phyloP scores from a whole-genome alignment of 108 stramenopile genomes.

The Pseudonitzschia delicatissima region DNA sequence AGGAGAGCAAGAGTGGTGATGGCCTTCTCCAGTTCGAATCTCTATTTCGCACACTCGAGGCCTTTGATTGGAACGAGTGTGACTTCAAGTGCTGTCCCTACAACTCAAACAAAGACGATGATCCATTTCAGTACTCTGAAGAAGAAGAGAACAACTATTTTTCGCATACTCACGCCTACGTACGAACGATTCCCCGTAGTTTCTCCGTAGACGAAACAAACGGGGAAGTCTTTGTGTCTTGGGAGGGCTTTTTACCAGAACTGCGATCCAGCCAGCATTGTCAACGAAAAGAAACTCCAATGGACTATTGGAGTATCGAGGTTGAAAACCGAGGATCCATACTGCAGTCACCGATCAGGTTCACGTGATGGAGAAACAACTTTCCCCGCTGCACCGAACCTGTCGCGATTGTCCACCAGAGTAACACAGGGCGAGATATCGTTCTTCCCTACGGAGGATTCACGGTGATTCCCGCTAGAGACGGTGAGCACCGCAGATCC shows the following conservation, averaged over 20 bases:
- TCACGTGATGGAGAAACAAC: constrained; percentile 10
- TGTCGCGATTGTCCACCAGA: constrained; percentile 19
- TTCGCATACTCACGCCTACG: not conserved
- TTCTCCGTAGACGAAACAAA: constrained; percentile 15
- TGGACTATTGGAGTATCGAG: constrained; percentile 23
- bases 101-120: not conserved
- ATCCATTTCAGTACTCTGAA: not conserved
- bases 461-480: not conserved
- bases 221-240: constrained; percentile 17
- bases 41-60: constrained; percentile 11
- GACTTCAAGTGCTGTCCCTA: constrained; percentile 3
- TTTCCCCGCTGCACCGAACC: constrained; percentile 17
- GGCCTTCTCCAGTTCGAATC: constrained; percentile 6
- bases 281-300: not conserved
- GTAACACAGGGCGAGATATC: not conserved
- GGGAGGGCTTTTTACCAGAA: constrained; percentile 27
- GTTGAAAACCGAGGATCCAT: constrained; percentile 6
- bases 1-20: not conserved
- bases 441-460: constrained; percentile 11
- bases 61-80: constrained; percentile 12
- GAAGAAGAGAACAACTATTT: not conserved
- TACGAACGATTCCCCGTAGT: constrained; percentile 5
- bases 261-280: constrained; percentile 2
- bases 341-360: constrained; percentile 3
- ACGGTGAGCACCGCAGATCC: not conserved